A percentile compares a stretch with the other conserved stretches of the same genome.
Conservation (phyloP, 441 rosid species). For the Pelargonium myrrhifolium region DNA sequence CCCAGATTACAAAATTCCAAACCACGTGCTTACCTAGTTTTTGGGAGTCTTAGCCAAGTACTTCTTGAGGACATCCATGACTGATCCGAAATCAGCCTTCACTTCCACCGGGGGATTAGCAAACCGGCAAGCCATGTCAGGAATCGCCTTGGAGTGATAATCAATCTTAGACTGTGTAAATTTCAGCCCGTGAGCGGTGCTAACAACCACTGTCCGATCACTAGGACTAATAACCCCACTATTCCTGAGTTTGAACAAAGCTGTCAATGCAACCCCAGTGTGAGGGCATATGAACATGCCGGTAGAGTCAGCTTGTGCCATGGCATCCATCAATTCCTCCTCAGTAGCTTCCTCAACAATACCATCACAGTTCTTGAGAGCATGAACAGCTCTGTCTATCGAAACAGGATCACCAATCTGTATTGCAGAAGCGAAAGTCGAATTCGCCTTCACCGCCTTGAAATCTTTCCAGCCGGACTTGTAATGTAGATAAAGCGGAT, state of each 20-base stretch:
- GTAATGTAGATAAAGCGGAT: conserved; percentile 52
- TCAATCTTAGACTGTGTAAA: conserved; percentile 59
- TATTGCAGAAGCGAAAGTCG: conserved; percentile 23
- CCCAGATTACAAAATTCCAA: not conserved
- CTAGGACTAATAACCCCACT: conserved; percentile 46
- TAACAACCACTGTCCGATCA: conserved; percentile 57
- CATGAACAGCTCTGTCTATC: conserved; percentile 57
- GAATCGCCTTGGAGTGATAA: conserved; percentile 51
- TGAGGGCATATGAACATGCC: conserved; percentile 75
- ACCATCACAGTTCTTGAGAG: conserved; percentile 46
- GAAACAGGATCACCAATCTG: conserved; percentile 26
- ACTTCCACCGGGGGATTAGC: conserved; percentile 55
- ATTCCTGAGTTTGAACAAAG: conserved; percentile 49
- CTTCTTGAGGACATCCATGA: conserved; percentile 55
- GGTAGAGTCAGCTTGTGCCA: conserved; percentile 63
- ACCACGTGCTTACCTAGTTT: conserved; percentile 21
- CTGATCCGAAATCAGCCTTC: conserved; percentile 56
- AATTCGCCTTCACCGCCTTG: conserved; percentile 21
- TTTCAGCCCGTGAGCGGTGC: conserved; percentile 72
- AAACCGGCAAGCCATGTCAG: conserved; percentile 52
- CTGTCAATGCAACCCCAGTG: conserved; percentile 66
- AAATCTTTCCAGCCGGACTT: conserved; percentile 24
- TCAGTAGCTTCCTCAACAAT: conserved; percentile 69
- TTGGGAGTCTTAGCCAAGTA: conserved; percentile 33
- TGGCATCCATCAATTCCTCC: conserved; percentile 67